Base-by-base conservation (phyloP, 495 filamentous ascomycete genomes). In the Talaromyces adpressus region DNA sequence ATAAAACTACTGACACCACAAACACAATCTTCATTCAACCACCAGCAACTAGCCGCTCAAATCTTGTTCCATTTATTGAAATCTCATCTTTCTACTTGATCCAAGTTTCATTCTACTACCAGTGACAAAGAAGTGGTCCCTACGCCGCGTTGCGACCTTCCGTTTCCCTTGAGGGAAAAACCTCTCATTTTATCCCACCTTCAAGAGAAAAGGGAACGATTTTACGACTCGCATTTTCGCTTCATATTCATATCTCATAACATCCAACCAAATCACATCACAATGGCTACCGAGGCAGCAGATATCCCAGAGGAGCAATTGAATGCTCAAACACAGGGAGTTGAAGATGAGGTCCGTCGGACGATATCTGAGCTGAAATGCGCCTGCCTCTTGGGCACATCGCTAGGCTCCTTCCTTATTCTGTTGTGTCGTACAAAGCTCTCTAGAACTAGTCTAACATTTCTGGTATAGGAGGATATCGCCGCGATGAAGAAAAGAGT, bases 401-500 rank as follows among this genome's bases (percentile, higher is more conserved):
- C 18, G n/a, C 45, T 18, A 49, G 18, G 45, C 45, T 18, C 18
- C 18, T 49, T 20, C 30, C 59, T 47, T 27, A 47, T 56, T 59
- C 32, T 41, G 3, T 11, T 36, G 1, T 49, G 5, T 20, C 7
- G n/a, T 18, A 3, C 45, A 49, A 22, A 20, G 6, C n/a, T 49
- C 22, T 49, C 6, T 20, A 20, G 18, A 49, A 22, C 18, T 18
- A 20, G 18, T 20, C n/a, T 49, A 49, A 49, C n/a, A 20, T 39
- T 22, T 12, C 29, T 30, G 5, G 27, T 69, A 67, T 69, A 92
- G 89, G 90, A 98, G 77, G 95, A 99, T 73, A 98, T 99, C 71
- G 87, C 88, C 27, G 93, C 91, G 59, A 98, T 99, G 95, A 99
- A 99, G 82, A 86, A 87, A 69, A 89, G 94, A 69, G 93, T 99